A percentile compares a stretch with the other conserved stretches of the same genome.
Evolutionary conservation across 2,329 filamentous ascomycete species (phyloP).

Genomic region (Zymoseptoria passerinii): DNA sequence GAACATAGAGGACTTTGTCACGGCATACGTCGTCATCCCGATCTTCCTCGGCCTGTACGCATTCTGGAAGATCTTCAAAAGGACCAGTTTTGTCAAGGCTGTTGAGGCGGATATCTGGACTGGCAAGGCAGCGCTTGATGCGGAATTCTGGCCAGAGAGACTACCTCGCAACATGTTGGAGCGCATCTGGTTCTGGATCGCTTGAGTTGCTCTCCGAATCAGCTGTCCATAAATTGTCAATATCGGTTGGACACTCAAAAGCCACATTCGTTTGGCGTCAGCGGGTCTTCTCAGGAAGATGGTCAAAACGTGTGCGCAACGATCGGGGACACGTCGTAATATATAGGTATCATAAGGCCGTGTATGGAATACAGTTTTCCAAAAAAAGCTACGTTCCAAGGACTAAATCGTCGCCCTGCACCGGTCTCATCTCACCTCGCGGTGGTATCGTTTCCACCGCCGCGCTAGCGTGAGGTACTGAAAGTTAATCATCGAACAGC

Average conservation of each 20-base stretch:
- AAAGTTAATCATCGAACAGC: neutral
- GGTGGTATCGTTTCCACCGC: neutral
- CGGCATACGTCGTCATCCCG: slow-evolving; percentile 28
- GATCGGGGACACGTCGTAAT: no score
- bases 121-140: slow-evolving; percentile 41
- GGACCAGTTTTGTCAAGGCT: slow-evolving; percentile 44
- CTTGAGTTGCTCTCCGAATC: neutral
- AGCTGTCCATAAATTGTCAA: neutral
- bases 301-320: neutral
- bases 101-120: slow-evolving; percentile 39
- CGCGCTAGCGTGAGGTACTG: neutral
- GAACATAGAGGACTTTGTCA: slow-evolving; percentile 41
- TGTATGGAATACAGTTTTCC: neutral
- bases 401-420: neutral
- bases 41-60: slow-evolving; percentile 42
- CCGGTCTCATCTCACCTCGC: neutral
- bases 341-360: neutral
- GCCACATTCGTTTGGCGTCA: no score
- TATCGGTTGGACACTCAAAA: neutral
- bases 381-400: neutral
- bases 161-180: slow-evolving; percentile 37
- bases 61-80: slow-evolving; percentile 59
- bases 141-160: slow-evolving; percentile 37
- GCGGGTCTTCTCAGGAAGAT: neutral
- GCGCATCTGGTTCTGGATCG: slow-evolving; percentile 43